phyloP scores from a whole-genome alignment of 2,329 filamentous ascomycete genomes.

The Cercospora canescens region DNA sequence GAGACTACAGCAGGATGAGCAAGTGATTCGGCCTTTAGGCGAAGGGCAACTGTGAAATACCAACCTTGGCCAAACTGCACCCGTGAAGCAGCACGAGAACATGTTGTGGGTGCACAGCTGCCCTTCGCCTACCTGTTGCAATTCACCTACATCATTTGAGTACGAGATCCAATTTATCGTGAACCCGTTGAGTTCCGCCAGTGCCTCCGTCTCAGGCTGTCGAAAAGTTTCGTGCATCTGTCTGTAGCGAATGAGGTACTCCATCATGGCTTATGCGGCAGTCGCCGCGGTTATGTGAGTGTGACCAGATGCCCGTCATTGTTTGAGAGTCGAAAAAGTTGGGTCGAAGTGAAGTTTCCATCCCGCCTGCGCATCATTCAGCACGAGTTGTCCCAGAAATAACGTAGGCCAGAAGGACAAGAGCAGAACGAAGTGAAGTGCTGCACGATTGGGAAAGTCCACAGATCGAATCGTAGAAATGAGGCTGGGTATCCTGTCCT shows the following conservation, averaged over 20 bases:
- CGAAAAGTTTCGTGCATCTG: slow-evolving; percentile 93
- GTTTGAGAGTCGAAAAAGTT: neutral
- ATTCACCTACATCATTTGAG: slow-evolving; percentile 64
- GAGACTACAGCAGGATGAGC: slow-evolving; percentile 59
- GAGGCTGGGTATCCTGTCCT: slow-evolving; percentile 27
- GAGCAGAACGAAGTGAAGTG: neutral
- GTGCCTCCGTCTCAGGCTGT: slow-evolving; percentile 75
- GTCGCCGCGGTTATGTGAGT: neutral
- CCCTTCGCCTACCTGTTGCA: slow-evolving; percentile 12
- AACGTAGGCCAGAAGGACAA: neutral
- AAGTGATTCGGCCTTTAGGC: neutral
- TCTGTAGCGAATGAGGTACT: slow-evolving; percentile 86
- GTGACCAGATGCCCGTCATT: neutral
- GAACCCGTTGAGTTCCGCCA: slow-evolving; percentile 69
- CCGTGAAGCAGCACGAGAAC: neutral
- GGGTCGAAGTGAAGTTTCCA: neutral
- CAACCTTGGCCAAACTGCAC: neutral
- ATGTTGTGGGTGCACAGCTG: neutral
- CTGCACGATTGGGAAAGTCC: neutral
- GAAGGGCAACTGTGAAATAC: slow-evolving; percentile 8
- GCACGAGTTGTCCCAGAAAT: neutral
- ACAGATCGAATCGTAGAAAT: slow-evolving; percentile 48
- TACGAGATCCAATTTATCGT: slow-evolving; percentile 75
- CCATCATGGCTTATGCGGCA: slow-evolving; percentile 43
- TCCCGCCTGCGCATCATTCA: neutral